Evolutionary conservation across 768 basidiomycete genomes (phyloP).

Genomic region (Russula sp.): DNA sequence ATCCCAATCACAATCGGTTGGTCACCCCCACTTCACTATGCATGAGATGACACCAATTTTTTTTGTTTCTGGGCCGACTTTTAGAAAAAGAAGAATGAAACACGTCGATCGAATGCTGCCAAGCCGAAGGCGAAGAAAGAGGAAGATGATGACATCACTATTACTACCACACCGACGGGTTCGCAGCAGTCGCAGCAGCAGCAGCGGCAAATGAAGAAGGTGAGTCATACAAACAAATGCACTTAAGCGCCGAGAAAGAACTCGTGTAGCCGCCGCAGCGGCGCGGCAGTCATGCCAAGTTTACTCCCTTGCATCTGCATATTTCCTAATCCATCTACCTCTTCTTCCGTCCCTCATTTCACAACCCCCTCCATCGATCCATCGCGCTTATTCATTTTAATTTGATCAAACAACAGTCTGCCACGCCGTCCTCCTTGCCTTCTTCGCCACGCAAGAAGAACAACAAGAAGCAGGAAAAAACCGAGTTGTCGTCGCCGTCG

Average conservation of each 20-base stretch:
- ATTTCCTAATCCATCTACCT: background rate
- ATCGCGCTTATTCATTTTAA: background rate
- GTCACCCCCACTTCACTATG: background rate
- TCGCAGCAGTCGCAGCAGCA: conserved; percentile 8
- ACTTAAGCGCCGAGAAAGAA: background rate
- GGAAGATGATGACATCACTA: background rate
- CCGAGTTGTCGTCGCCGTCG: background rate
- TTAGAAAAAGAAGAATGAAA: background rate
- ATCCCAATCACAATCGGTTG: background rate
- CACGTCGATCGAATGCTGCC: background rate
- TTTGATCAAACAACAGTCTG: background rate
- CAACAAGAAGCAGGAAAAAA: conserved; percentile 21
- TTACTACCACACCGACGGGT: conserved; percentile 3
- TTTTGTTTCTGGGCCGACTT: too few species aligned
- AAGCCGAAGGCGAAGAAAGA: conserved; percentile 10
- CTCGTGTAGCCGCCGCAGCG: background rate
- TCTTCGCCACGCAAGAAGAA: conserved; percentile 24
- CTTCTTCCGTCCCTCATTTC: too few species aligned
- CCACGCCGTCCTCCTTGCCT: background rate
- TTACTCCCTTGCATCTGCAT: background rate
- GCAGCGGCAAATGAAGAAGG: background rate
- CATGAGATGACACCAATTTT: too few species aligned
- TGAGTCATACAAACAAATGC: conserved; percentile 5
- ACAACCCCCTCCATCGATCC: too few species aligned
- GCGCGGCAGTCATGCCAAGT: background rate